Evolutionary conservation across 192 early-diverging fungal species (phyloP).

Genomic region (Coemansia furcata): DNA sequence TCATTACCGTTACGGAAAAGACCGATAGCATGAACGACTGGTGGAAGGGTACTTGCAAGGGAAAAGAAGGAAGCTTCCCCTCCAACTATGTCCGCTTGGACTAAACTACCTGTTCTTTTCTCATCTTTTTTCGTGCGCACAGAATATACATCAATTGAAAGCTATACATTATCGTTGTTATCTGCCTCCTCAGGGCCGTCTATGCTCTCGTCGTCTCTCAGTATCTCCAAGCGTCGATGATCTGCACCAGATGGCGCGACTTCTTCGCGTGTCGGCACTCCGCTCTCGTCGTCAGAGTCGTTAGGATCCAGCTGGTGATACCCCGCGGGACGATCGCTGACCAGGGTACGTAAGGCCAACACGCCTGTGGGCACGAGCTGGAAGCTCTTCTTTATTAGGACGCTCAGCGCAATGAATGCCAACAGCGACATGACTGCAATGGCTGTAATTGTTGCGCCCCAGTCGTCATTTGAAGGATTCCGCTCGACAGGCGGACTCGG

Average conservation of each 20-base stretch:
- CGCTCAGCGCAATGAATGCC: slow-evolving; percentile 30
- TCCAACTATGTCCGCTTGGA: slow-evolving; percentile 67
- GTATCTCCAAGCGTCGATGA: slow-evolving; percentile 12
- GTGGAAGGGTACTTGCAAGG: slow-evolving; percentile 81
- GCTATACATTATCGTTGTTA: slow-evolving; percentile 12
- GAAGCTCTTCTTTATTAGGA: slow-evolving; percentile 42
- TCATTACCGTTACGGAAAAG: slow-evolving; percentile 73
- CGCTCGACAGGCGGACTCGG: slow-evolving; percentile 32
- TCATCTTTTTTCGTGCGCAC: not conserved
- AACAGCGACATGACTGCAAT: slow-evolving; percentile 44
- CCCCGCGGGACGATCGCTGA: slow-evolving; percentile 6
- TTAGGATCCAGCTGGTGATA: slow-evolving; percentile 30
- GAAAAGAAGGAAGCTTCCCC: slow-evolving; percentile 69
- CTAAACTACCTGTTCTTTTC: slow-evolving; percentile 5
- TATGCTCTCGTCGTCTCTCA: slow-evolving; percentile 11
- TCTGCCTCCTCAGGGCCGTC: not conserved
- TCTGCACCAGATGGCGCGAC: not conserved
- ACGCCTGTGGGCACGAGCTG: slow-evolving; percentile 50
- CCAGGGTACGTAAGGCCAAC: slow-evolving; percentile 37
- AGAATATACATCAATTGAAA: not conserved
- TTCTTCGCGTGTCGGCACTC: not conserved
- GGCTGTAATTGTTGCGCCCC: slow-evolving; percentile 41
- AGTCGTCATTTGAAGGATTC: slow-evolving; percentile 51
- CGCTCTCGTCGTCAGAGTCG: slow-evolving; percentile 13
- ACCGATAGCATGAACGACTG: slow-evolving; percentile 77